These are phyloP conservation scores for Vaccinium corymbosum DNA, from an alignment of 148 eudicot species.

Conservation along the genomic window DNA sequence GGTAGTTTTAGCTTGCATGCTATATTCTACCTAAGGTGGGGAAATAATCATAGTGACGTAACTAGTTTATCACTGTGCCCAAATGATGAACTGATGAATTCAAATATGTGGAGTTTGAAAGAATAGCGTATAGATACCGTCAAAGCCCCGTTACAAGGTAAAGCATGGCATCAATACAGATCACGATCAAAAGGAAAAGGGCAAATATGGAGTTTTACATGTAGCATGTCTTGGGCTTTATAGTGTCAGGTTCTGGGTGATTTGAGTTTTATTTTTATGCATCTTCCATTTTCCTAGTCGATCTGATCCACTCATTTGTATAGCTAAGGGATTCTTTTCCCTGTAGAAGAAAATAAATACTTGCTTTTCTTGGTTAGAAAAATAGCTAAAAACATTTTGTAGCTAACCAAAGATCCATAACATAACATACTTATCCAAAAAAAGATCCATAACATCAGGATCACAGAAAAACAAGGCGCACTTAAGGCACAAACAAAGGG, in stretches of 20 bases:
- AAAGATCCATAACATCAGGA: neutral
- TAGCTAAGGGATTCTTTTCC: neutral
- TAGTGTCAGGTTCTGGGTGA: neutral
- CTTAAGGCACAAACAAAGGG: neutral
- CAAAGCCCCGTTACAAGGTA: neutral
- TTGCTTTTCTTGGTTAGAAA: neutral
- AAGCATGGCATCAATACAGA: neutral
- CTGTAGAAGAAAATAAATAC: neutral
- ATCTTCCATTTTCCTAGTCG: neutral
- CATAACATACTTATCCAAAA: too few species aligned
- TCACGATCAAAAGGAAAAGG: neutral
- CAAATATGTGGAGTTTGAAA: neutral
- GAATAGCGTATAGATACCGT: neutral
- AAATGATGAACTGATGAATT: neutral
- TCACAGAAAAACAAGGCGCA: neutral
- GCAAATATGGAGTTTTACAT: neutral
- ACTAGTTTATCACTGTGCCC: constrained; percentile 1
- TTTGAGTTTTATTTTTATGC: neutral
- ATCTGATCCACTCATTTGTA: neutral
- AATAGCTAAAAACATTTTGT: neutral
- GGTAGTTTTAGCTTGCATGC: neutral
- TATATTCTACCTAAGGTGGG: neutral
- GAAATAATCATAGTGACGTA: neutral
- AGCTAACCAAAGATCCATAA: neutral
- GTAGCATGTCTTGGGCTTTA: neutral